Evolutionary conservation across 441 rosid species (phyloP), one percentile per base, ranked within the genome.

Genomic region (Pelargonium exstipulatum): DNA sequence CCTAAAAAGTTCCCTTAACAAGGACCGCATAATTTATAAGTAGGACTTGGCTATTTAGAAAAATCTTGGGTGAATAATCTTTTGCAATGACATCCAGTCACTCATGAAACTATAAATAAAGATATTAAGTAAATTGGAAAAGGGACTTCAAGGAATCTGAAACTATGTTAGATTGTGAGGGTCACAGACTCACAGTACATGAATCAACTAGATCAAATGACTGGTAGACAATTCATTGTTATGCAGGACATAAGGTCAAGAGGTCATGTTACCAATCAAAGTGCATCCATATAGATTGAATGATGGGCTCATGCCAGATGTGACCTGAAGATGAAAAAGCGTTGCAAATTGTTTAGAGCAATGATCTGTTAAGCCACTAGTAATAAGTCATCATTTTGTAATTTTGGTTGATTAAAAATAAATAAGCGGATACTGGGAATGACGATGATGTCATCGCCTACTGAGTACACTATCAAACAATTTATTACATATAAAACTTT

Each of bases 241-340:
- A 55, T 20, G 62, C 4, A 24, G 43, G 42, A 46, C 61, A 55
- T 42, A 68, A 68, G 69, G 68, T 7, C 22, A 29, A 13, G 75
- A 81, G 70, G 68, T 77, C 7, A 29, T 12, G 66, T 72, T 86
- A 91, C 97, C 96, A 0, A 91, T 89, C 66, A 91, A 81, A 4
- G 96, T 88, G 81, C 94, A 89, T 67, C 94, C 96, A 75, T 88
- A 87, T 22, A 78, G 89, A 79, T 88, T 91, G 81, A 91, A 89
- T 65, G 83, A 85, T 61, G 96, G 96, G 80, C 92, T 89, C 94
- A 91, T 91, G 73, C 96, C 94, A 45, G 97, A 91, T 64, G 96
- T 86, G 66, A 91, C 91, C 95, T 91, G 78, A 71, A 75, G 62
- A 72, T 60, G 71, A 26, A 65, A 29, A 37, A 29, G 45, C 10